Base-by-base conservation (phyloP, 78 protist species). In the Cavenderia fasciculata region DNA sequence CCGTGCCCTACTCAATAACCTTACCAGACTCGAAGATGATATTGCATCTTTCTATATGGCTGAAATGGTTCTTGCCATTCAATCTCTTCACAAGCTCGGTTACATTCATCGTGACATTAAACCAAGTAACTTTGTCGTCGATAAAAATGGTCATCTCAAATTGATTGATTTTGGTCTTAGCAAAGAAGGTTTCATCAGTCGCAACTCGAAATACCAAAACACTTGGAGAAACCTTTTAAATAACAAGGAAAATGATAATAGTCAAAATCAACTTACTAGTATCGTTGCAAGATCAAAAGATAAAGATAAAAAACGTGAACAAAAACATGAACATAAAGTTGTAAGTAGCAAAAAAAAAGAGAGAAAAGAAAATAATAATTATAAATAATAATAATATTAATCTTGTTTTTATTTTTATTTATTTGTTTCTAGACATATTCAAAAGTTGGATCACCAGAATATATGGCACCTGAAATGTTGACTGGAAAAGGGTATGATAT, bases 111-210 rank as follows among this genome's bases (percentile, higher is more conserved):
- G 98, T 12, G 99, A 97, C 68, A 41, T 98, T 29, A 97, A 97
- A 38, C 99, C 99, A 12, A 96, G 94, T 0, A 97, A 98, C 73
- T 74, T 97, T 25, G 97, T 97, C 5, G 78, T 97, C 11, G 94
- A 72, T 59, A 41, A 46, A 14, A n/a, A 38, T 6, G 98, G 99
- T 0, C 98, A 97, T 62, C 16, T 97, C 16, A 96, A 95, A 68
- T 73, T 97, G 5, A 85, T 97, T 23, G 99, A 98, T 72, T 97
- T 97, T 51, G 99, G 98, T 21, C 92, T 97, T 1, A 82, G 97
- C 11, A 95, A 95, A 43, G 89, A 93, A 34, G 94, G 94, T 25
- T 79, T 93, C 66, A 57, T 82, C n/a, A 56, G 62, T 23, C 43
- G 78, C 29, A 66, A 82, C 27, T 82, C 90, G 7, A 82, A 82